Conservation (phyloP, 2,329 filamentous ascomycete species). For the Scedosporium minutisporum region DNA sequence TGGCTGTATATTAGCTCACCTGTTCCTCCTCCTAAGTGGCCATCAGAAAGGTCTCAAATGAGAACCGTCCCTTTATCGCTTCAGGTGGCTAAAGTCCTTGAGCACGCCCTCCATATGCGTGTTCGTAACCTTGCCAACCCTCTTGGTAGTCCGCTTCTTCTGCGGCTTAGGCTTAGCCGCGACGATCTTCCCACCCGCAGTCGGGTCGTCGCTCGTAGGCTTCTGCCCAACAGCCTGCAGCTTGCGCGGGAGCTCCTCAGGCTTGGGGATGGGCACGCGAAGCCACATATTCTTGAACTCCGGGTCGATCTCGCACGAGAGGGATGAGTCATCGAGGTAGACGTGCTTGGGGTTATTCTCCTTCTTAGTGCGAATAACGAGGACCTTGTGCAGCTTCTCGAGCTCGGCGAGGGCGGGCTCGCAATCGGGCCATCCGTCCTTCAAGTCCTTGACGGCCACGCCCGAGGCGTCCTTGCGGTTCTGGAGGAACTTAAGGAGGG, state of each 20-base stretch:
- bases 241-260: conserved; percentile 68
- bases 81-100: conserved; percentile 53
- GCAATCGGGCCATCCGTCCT: conserved; percentile 89
- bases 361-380: conserved; percentile 87
- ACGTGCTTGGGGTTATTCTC: conserved; percentile 78
- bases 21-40: not conserved
- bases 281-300: conserved; percentile 83
- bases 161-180: conserved; percentile 57
- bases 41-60: not conserved
- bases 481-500: conserved; percentile 74
- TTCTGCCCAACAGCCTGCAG: conserved; percentile 71
- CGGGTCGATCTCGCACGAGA: conserved; percentile 65
- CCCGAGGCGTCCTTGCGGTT: conserved; percentile 71
- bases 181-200: conserved; percentile 26
- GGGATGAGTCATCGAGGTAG: conserved; percentile 76
- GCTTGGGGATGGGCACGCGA: conserved; percentile 64
- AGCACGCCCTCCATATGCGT: conserved; percentile 76
- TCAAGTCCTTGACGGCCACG: conserved; percentile 78
- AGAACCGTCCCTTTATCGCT: not conserved
- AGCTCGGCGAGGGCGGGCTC: conserved; percentile 68
- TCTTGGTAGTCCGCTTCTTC: conserved; percentile 57
- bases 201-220: conserved; percentile 72
- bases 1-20: not conserved
- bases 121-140: conserved; percentile 75
- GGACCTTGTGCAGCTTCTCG: conserved; percentile 66